Base-by-base conservation (phyloP, 208 protist genomes). In the Kentomonas sorsogonicus region DNA sequence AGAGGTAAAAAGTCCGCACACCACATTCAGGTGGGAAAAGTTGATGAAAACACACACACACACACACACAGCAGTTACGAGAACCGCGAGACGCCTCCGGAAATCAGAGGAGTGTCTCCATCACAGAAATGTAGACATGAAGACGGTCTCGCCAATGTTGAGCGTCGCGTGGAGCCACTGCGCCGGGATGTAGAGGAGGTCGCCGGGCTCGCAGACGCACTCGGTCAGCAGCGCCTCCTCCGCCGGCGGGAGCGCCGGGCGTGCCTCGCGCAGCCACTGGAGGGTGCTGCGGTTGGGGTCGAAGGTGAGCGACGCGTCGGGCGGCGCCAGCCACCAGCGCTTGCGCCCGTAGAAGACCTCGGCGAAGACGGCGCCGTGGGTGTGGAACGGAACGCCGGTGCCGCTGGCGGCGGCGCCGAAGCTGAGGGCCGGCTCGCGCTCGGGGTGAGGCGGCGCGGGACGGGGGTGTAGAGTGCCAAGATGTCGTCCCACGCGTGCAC, bases 121-220 rank as follows among this genome's bases (percentile, higher is more conserved):
- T 46, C 31, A 78, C 2, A 80, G 20, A 43, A 80, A 83, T 0
- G 66, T 68, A 3, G 64, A 65, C 62, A 83, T 83, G 69, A 80
- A 83, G 15, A 80, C 72, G 4, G 66, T 63, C 56, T 83, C 63
- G 13, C 67, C 68, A 7, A 83, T 63, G 60, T 83, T 83, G 18
- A 86, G 61, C 10, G 75, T 83, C n/a, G 63, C 53, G 57, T 83
- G 72, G 44, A 68, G 64, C 75, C 79, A 83, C 26, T 63, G 30
- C 13, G 54, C 56, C 4, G 66, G 67, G 41, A 83, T 74, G 58
- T 78, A 86, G 10, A 86, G 38, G 11, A 79, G 43, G 33, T 77
- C 72, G 4, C 70, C 70, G 3, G 53, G 27, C 1, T n/a, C 53
- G 27, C 67, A 72, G 31, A 82, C 78, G 44, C 63, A 81, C 38